Conservation (phyloP, 805 yeast species). For the Metschnikowia gruessii region DNA sequence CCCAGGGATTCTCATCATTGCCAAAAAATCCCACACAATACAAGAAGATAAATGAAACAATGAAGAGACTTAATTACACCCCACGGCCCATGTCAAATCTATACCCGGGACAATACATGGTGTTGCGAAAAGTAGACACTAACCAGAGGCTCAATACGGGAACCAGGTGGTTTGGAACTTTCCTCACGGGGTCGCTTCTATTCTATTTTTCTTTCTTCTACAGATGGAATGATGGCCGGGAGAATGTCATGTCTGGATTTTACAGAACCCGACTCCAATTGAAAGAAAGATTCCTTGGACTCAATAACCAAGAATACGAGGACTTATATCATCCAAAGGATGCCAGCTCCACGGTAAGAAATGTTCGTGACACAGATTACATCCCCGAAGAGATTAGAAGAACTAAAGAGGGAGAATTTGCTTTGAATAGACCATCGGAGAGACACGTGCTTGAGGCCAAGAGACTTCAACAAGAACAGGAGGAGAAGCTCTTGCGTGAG, state of each 20-base stretch:
- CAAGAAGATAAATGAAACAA: conserved; percentile 65
- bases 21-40: conserved; percentile 68
- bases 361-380: conserved; percentile 43
- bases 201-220: conserved; percentile 67
- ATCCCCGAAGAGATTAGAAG: conserved; percentile 40
- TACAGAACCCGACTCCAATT: conserved; percentile 58
- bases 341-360: conserved; percentile 38
- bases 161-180: conserved; percentile 52
- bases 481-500: conserved; percentile 45
- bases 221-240: conserved; percentile 83
- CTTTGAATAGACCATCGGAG: conserved; percentile 64
- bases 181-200: conserved; percentile 47
- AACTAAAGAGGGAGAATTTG: conserved; percentile 47
- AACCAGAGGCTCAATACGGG: conserved; percentile 57
- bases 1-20: conserved; percentile 51
- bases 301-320: conserved; percentile 57
- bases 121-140: conserved; percentile 56
- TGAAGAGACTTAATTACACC: conserved; percentile 68
- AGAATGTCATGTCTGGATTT: conserved; percentile 67
- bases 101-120: conserved; percentile 78
- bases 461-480: conserved; percentile 62
- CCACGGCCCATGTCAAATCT: conserved; percentile 73
- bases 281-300: conserved; percentile 54
- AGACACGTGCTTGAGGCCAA: conserved; percentile 76
- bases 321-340: conserved; percentile 54